Base-by-base conservation (phyloP, 2,329 filamentous ascomycete genomes). In the Fusarium cyanostomum region DNA sequence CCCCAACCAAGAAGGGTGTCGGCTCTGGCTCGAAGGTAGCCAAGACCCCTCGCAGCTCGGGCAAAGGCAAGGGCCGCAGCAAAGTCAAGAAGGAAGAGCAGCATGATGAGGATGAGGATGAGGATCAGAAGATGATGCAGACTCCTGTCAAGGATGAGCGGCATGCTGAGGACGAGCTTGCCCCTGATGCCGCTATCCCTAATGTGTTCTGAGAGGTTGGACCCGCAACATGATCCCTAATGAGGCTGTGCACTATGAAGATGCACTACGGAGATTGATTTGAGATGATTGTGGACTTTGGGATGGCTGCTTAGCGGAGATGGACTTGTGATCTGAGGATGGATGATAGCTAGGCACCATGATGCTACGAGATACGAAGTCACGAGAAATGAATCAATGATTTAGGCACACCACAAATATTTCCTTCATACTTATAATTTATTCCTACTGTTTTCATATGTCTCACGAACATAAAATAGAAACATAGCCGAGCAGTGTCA, bases 1-100 rank as follows among this genome's bases (percentile, higher is more conserved):
- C 64, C 28, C 59, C 67, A 1, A 46, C 62, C 52, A 75, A 72
- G 59, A 75, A 71, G 59, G 49, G 28, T 33, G 15, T 50, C 8
- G 31, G 43, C n/a, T n/a, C n/a, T n/a, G n/a, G n/a, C 12, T 69
- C 62, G 44, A 76, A 72, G 62, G 70, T 77, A 21, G 51, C 55
- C 45, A 78, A 77, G 71, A 63, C 68, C 3, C 45, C 69, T n/a
- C 71, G 72, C 10, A 48, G 58, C 34, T 48, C 8, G 21, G 26
- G 28, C 35, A 72, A 69, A 48, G 57, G 49, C 12, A 71, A 66
- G 41, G 53, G 52, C 3, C 60, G 56, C 11, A 45, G 46, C 54
- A 72, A 68, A 49, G 52, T 63, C 38, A 71, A 70, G 63, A 67
- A 69, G 52, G 68, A 74, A 13, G 55, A 68, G 5, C 16, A 66